These are phyloP conservation scores for Blastocladiella britannica DNA, from an alignment of 192 early-diverging fungal species.

Conservation along the genomic window DNA sequence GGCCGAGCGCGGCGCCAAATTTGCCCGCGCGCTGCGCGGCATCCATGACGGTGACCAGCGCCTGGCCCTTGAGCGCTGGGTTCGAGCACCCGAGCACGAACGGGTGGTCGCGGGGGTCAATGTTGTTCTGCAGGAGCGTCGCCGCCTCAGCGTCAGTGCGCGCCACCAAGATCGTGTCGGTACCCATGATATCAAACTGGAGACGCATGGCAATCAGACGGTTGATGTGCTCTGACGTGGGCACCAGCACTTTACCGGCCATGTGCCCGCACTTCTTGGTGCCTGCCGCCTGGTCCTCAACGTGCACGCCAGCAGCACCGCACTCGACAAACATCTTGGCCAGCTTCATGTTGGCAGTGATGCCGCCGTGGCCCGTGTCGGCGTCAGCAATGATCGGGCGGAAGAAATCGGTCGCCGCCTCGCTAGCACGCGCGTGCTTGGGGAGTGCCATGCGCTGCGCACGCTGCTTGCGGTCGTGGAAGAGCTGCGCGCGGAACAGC, in stretches of 20 bases:
- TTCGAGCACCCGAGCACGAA: constrained; percentile 92
- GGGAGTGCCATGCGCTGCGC: constrained; percentile 61
- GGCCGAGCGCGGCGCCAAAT: constrained; percentile 47
- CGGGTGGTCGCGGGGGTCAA: constrained; percentile 83
- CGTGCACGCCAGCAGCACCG: constrained; percentile 85
- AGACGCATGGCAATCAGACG: constrained; percentile 80
- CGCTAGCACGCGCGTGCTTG: constrained; percentile 38
- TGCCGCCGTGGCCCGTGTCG: constrained; percentile 95
- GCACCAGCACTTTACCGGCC: constrained; percentile 97
- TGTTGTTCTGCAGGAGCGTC: constrained; percentile 85
- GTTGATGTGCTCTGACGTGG: constrained; percentile 93
- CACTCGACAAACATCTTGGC: constrained; percentile 95
- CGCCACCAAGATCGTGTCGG: constrained; percentile 79
- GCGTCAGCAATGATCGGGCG: constrained; percentile 92
- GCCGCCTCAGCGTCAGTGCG: constrained; percentile 96
- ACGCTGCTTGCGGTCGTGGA: constrained; percentile 92
- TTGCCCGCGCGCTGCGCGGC: constrained; percentile 56
- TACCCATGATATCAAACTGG: constrained; percentile 96
- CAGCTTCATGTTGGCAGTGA: constrained; percentile 90
- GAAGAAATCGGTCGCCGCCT: constrained; percentile 65
- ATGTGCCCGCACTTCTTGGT: constrained; percentile 99
- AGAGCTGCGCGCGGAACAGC: constrained; percentile 86
- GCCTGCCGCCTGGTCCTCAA: constrained; percentile 81
- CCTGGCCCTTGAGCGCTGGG: constrained; percentile 34
- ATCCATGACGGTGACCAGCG: constrained; percentile 50